Evolutionary conservation across 257 asterid genomes (phyloP), one percentile per base, ranked within the genome.

Genomic region (Thymus quinquecostatus): DNA sequence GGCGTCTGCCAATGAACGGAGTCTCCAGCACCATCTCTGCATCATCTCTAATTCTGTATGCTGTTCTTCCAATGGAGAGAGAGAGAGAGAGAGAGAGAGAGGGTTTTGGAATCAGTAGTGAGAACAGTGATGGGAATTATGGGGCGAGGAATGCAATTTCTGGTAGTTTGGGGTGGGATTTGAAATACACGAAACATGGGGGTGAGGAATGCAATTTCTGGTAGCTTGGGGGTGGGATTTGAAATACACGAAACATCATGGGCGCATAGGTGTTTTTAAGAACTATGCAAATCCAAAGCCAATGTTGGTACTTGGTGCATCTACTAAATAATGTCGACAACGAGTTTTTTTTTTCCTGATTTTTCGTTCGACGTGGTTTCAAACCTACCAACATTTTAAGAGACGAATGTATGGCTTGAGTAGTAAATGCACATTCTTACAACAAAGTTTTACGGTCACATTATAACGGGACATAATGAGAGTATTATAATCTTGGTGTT

Each of bases 21-120:
- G 65, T 69, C 79, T 57, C 69, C 66, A 66, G 77, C 82, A 73
- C 80, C 82, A 81, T 74, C 80, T 45, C 80, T 81, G 82, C 75
- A 81, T 73, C 82, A 45, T 79, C 40, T 33, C 59, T 44, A 3
- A 38, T 38, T 44, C 11, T 7, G 3, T 6, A 8, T 0, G 49
- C 5, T 27, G 36, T 9, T 58, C 34, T 66, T 49, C 32, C 43
- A 32, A 32, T 10, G 10, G 44, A 28, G 41, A 43, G 70, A n/a
- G 44, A 2, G 10, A 5, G 59, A 41, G 70, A 8, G 40, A 2
- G 56, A 28, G 64, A 30, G 64, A 13, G 55, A 33, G 34, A 2
- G 75, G 61, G 14, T 27, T 72, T 44, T 21, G 60, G 53, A 51
- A 70, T 36, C 73, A 14, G 29, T 13, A n/a, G 30, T 36, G 48